Base-by-base conservation (phyloP, 148 eudicot species). In the Amaranthus cruentus region DNA sequence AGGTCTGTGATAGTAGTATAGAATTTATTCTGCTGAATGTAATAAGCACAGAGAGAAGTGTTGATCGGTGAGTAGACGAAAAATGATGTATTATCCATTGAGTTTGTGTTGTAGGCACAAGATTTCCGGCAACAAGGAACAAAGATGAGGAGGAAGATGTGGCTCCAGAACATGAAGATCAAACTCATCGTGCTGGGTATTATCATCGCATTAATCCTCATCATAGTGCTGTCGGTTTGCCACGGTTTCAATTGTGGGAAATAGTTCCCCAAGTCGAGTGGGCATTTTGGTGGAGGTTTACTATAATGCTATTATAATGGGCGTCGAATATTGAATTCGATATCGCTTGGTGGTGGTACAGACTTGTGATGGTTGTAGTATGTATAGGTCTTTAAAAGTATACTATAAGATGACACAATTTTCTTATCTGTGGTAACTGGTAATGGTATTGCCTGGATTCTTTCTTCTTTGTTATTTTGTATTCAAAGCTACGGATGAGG, bases 91-190 rank as follows among this genome's bases (percentile, higher is more conserved):
- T 48, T 38, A 28, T 48, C 18, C 67, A 62, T 14, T 51, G 49
- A n/a, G 10, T 18, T 2, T 50, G 46, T 21, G 18, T 11, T 14
- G 11, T 10, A 84, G 87, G 87, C 87, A 61, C 87, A 84, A 70
- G 87, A 84, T 68, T 84, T 84, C 81, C 63, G 84, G 58, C 79
- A 79, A 52, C 82, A 81, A 71, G 87, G 87, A 76, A 84, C 87
- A 57, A 50, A 69, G 61, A 73, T 84, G 82, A 84, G 84, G 80
- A 84, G 87, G 71, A 84, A 84, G 74, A 84, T 84, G 87, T 84
- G 87, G 87, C 71, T 84, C 62, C 87, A 84, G 72, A 84, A 81
- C 75, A 84, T 84, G 87, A 84, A 84, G 78, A 81, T 84, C 74
- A 84, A 84, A 81, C 87, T 84, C 68, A 84, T 84, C 6, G 87